Evolutionary conservation across 2,329 filamentous ascomycete genomes (phyloP).

Genomic region (Alternaria dauci): DNA sequence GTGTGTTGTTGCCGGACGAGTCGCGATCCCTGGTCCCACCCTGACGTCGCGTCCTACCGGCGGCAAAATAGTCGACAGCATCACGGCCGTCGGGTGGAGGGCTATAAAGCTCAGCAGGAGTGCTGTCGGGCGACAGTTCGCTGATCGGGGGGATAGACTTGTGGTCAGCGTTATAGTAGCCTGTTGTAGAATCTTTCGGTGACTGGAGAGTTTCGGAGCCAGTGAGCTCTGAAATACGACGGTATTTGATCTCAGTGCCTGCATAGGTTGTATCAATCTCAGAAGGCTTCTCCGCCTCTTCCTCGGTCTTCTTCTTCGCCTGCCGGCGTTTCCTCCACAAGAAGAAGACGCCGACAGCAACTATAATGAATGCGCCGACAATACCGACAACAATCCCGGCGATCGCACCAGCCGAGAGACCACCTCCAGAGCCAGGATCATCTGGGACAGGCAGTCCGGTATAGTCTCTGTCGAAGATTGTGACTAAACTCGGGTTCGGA

Average conservation of each 20-base stretch:
- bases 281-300: constrained; percentile 23
- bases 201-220: constrained; percentile 41
- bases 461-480: constrained; percentile 36
- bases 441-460: constrained; percentile 4
- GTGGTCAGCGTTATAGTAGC: constrained; percentile 37
- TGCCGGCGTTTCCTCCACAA: constrained; percentile 36
- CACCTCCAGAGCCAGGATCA: constrained; percentile 10
- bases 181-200: constrained; percentile 33
- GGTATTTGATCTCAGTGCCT: constrained; percentile 41
- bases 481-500: constrained; percentile 28
- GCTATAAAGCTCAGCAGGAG: constrained; percentile 46
- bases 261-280: constrained; percentile 43
- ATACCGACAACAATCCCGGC: constrained; percentile 48
- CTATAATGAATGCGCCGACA: constrained; percentile 34
- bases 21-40: constrained; percentile 35
- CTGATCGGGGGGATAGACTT: constrained; percentile 44
- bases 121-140: constrained; percentile 45
- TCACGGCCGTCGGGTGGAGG: constrained; percentile 32
- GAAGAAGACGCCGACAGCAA: constrained; percentile 37
- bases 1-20: constrained; percentile 38
- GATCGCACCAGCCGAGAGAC: constrained; percentile 40
- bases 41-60: constrained; percentile 27
- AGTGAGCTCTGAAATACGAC: constrained; percentile 45
- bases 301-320: constrained; percentile 9
- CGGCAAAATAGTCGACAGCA: constrained; percentile 38